Base-by-base conservation (phyloP, 108 stramenopile genomes). In the Nitzschia sp. region DNA sequence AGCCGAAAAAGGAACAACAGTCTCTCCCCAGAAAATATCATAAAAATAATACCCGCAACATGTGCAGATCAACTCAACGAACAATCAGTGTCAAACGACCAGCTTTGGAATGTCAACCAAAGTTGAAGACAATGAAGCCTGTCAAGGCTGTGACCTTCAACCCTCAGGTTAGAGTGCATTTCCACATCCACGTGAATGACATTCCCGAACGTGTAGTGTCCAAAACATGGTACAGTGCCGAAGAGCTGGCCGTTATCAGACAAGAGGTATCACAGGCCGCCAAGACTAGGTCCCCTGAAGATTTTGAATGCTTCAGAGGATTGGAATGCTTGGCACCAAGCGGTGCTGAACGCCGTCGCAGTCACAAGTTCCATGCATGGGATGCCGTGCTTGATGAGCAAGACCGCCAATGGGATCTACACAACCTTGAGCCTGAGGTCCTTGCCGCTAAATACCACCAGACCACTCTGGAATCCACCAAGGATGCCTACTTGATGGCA, bases 351-450 rank as follows among this genome's bases (percentile, higher is more conserved):
- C 41, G 26, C 21, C 71, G 77, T 12, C 63, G 58, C 38, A 64
- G 67, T 38, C 63, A 72, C 56, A 74, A 67, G 44, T 34, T 46
- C 14, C 38, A 54, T 29, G 69, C 70, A 58, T 63, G 57, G 46
- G 60, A 70, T 51, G 73, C 78, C 14, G 69, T 79, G n/a, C 41
- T 74, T 1, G 60, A 74, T 48, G 78, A 70, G 42, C 69, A 70
- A 44, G 73, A 74, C 41, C 52, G 68, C 17, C 77, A 72, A 39
- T 70, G 66, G 67, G 51, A 68, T 19, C 34, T 43, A 9, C 60
- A 63, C 21, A 29, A 39, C 1, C 41, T 71, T 17, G 69, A 74
- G 52, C 12, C 24, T 3, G 64, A 71, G 43, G 19, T 20, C 10
- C 8, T 77, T 19, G 55, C 57, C 17, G 15, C 41, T 17, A 26